Percentiles rank a stretch among this genome's conserved stretches.
phyloP scores from a whole-genome alignment of 2,329 filamentous ascomycete species.

The Cladosporium cucumerinum region DNA sequence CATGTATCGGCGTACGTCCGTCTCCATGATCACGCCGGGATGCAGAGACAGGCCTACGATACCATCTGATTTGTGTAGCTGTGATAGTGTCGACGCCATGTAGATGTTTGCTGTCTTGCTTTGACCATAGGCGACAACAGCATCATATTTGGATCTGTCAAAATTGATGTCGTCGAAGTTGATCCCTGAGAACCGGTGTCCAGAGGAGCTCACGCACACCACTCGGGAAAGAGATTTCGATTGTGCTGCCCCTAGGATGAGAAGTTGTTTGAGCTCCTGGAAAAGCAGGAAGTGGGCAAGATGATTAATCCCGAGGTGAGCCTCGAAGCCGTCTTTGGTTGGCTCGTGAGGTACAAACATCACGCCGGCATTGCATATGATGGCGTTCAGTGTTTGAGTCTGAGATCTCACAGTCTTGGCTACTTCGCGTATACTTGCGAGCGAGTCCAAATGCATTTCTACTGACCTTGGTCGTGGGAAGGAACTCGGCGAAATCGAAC shows the following conservation, averaged over 20 bases:
- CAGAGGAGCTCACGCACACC: conserved; percentile 44
- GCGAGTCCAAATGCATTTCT: conserved; percentile 33
- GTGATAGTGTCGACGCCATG: conserved; percentile 51
- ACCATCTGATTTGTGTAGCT: conserved; percentile 43
- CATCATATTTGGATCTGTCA: conserved; percentile 22
- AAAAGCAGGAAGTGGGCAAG: conserved; percentile 55
- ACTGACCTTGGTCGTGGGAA: conserved; percentile 22
- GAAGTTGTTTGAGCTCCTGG: conserved; percentile 45
- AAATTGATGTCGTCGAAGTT: conserved; percentile 35
- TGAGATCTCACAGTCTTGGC: conserved; percentile 23
- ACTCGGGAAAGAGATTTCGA: conserved; percentile 29
- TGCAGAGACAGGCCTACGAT: conserved; percentile 46
- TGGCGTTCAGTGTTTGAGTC: conserved; percentile 18
- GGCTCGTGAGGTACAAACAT: conserved; percentile 24
- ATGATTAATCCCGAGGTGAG: conserved; percentile 54
- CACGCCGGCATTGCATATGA: conserved; percentile 24
- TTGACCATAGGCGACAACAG: conserved; percentile 44
- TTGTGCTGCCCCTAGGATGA: conserved; percentile 38
- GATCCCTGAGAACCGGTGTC: conserved; percentile 35
- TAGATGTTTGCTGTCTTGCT: conserved; percentile 54
- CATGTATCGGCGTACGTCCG: background rate
- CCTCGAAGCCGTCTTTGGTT: conserved; percentile 46
- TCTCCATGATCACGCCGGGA: conserved; percentile 30
- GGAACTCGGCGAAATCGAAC: background rate
- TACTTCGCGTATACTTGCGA: conserved; percentile 34